Evolutionary conservation across 1,284 basidiomycete species (phyloP).

Genomic region (Xerocomus amazonicus): DNA sequence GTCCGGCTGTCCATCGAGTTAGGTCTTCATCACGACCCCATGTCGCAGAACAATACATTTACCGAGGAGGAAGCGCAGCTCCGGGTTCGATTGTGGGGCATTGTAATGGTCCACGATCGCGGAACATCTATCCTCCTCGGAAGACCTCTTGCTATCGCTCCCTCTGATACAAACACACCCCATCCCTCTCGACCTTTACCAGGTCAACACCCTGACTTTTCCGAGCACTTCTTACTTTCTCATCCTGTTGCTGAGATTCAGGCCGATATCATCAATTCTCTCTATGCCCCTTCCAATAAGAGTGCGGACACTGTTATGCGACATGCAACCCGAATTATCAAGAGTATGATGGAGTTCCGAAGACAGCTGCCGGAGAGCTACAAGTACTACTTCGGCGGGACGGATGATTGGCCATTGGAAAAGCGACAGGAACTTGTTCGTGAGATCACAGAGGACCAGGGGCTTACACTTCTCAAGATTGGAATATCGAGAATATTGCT

Average conservation of each 20-base stretch:
- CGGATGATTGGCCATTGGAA: slow-evolving; percentile 65
- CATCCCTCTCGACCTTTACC: slow-evolving; percentile 52
- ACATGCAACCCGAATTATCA: slow-evolving; percentile 72
- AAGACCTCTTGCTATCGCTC: slow-evolving; percentile 75
- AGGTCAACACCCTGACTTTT: slow-evolving; percentile 41
- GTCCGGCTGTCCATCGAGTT: slow-evolving; percentile 76
- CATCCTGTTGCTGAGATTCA: slow-evolving; percentile 74
- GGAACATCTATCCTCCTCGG: slow-evolving; percentile 81
- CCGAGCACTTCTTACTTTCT: slow-evolving; percentile 70
- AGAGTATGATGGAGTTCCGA: slow-evolving; percentile 65
- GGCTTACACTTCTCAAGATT: slow-evolving; percentile 74
- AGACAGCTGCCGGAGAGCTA: slow-evolving; percentile 65
- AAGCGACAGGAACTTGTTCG: slow-evolving; percentile 62
- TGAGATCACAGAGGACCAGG: slow-evolving; percentile 72
- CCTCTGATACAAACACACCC: slow-evolving; percentile 74
- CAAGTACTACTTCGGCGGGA: slow-evolving; percentile 67
- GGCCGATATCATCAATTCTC: slow-evolving; percentile 78
- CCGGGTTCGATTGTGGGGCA: slow-evolving; percentile 76
- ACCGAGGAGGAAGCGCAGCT: slow-evolving; percentile 69
- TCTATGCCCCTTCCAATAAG: slow-evolving; percentile 70
- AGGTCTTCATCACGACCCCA: slow-evolving; percentile 79
- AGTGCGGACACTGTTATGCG: slow-evolving; percentile 65
- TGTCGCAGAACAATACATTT: slow-evolving; percentile 59
- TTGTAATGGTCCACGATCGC: slow-evolving; percentile 77
- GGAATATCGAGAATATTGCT: slow-evolving; percentile 75